phyloP scores from a whole-genome alignment of 1,139 yeast genomes.

The Yamadazyma mexicana region DNA sequence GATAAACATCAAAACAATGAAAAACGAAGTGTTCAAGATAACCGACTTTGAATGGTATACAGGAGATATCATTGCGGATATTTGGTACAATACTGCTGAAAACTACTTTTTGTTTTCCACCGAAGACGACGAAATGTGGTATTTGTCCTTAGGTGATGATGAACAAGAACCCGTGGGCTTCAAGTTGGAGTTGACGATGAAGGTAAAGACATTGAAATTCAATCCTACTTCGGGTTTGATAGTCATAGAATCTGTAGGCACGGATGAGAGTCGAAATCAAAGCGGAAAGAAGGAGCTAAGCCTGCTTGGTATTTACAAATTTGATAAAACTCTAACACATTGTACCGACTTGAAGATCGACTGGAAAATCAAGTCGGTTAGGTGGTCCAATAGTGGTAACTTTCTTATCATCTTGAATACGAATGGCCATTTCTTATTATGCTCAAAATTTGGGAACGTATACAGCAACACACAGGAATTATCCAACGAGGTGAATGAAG shows the following conservation, averaged over 20 bases:
- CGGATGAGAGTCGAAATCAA: not conserved
- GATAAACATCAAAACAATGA: constrained; percentile 34
- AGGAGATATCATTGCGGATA: constrained; percentile 18
- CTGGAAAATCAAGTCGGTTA: constrained; percentile 4
- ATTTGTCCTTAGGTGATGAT: constrained; percentile 17
- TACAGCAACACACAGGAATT: constrained; percentile 30
- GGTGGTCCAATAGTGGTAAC: constrained; percentile 42
- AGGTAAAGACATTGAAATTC: constrained; percentile 17
- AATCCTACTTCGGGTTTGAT: constrained; percentile 30
- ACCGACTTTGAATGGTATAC: constrained; percentile 33
- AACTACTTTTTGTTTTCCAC: constrained; percentile 35
- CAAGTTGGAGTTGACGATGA: constrained; percentile 13
- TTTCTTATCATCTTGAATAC: constrained; percentile 26
- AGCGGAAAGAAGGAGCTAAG: not conserved
- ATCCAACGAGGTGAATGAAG: constrained; percentile 24
- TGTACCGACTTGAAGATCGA: constrained; percentile 2
- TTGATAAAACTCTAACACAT: not conserved
- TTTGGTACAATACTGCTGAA: constrained; percentile 20
- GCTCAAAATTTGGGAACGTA: constrained; percentile 37
- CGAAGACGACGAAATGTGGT: constrained; percentile 31
- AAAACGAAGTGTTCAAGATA: constrained; percentile 29
- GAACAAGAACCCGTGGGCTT: constrained; percentile 17
- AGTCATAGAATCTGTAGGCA: constrained; percentile 11
- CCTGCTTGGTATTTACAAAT: not conserved
- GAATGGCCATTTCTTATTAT: constrained; percentile 32